A percentile compares a stretch with the other conserved stretches of the same genome.
These are phyloP conservation scores for Fomitopsis betulina DNA, from an alignment of 1,284 basidiomycete genomes.

Conservation along the genomic window DNA sequence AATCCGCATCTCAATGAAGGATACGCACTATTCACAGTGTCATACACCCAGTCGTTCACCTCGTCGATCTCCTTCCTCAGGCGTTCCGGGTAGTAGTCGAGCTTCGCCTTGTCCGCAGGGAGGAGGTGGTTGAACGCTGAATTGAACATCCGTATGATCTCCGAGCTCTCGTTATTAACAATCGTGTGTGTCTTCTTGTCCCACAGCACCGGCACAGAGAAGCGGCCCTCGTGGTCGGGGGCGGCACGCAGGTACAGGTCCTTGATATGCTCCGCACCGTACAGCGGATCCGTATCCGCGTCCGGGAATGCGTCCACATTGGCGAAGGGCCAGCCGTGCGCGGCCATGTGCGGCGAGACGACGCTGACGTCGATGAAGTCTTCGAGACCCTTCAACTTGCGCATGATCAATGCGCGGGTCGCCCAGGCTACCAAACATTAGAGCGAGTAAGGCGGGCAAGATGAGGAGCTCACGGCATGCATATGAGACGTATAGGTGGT, in stretches of 20 bases:
- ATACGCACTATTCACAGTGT: constrained; percentile 71
- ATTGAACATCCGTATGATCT: constrained; percentile 94
- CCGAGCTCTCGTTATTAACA: constrained; percentile 93
- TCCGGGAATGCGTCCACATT: constrained; percentile 64
- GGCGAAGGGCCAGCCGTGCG: constrained; percentile 87
- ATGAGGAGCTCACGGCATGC: constrained; percentile 60
- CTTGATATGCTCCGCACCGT: constrained; percentile 68
- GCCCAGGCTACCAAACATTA: constrained; percentile 72
- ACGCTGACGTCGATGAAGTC: constrained; percentile 79
- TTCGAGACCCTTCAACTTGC: constrained; percentile 91
- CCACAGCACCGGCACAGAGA: constrained; percentile 93
- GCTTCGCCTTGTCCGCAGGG: constrained; percentile 54
- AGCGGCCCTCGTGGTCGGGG: constrained; percentile 69
- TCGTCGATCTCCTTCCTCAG: constrained; percentile 69
- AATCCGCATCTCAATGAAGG: background rate
- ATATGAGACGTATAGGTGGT: constrained; percentile 85
- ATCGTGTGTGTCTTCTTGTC: constrained; percentile 88
- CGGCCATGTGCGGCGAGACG: constrained; percentile 86
- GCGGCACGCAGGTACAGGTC: constrained; percentile 85
- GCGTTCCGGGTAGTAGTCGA: constrained; percentile 19
- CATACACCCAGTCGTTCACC: constrained; percentile 86
- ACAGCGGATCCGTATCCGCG: constrained; percentile 70
- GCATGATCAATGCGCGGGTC: constrained; percentile 83
- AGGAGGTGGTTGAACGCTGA: constrained; percentile 75
- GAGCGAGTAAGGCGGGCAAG: background rate